Base-by-base conservation (phyloP, 306 rosid genomes). In the Quercus agrifolia region DNA sequence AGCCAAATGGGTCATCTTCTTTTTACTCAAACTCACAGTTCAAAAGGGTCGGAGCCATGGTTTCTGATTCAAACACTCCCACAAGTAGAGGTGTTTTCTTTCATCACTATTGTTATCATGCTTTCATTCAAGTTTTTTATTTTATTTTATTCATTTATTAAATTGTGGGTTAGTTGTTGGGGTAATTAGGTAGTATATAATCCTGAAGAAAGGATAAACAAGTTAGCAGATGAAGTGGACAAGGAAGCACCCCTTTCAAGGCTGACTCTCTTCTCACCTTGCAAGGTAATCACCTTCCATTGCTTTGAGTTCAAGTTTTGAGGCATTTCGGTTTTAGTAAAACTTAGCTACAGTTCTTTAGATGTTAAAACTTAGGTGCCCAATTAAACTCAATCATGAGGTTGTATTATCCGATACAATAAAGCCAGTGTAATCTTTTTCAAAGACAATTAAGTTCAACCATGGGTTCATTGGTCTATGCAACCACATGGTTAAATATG, bases 261-360 rank as follows among this genome's bases (percentile, higher is more conserved):
- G 87, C 93, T 95, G 70, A 86, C 93, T 80, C 82, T 95, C 69
- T 95, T 91, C 86, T 95, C 99, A 21, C 99, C 99, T 81, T 95
- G 98, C 92, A 95, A 95, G 97, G 99, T 91, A 84, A 73, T 30
- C 27, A 69, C 71, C 33, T 75, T 80, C 31, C 64, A 58, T 78
- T 75, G 41, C 67, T 77, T 74, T 18, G 52, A 59, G 11, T 75
- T 63, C 25, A 44, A 25, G 27, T 27, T 78, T 57, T 63, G 71
- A 77, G 64, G 20, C 19, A 75, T 27, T 80, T 68, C 71, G 67
- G 75, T 76, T 70, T 38, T 11, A 38, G 46, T 38, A 38, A 33
- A 7, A 38, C 46, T 38, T 38, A 38, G 46, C 46, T 38, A 38
- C 46, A 7, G 46, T 38, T 7, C 46, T 7, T 7, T 38, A 38